Evolutionary conservation across 805 yeast genomes (phyloP).

Genomic region (Metahyphopichia silvanorum): DNA sequence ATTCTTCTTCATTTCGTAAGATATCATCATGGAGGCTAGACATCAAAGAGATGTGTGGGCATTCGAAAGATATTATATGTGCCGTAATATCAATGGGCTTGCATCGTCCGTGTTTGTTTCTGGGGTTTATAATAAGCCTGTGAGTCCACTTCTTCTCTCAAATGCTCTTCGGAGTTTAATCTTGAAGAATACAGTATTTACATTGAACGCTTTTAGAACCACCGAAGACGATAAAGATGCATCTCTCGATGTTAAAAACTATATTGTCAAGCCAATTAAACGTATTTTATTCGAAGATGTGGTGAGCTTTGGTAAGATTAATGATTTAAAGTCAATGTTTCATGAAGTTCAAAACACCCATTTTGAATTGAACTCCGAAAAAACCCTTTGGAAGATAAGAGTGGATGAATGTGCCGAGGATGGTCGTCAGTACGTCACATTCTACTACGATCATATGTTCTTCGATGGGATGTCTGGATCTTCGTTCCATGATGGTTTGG

Average conservation of each 20-base stretch:
- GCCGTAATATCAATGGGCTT: conserved; percentile 13
- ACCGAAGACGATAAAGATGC: conserved; percentile 3
- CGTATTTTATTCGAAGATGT: conserved; percentile 17
- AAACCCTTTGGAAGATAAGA: conserved; percentile 21
- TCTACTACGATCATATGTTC: conserved; percentile 24
- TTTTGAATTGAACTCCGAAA: conserved; percentile 4
- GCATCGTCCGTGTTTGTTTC: conserved; percentile 22
- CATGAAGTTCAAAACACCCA: conserved; percentile 8
- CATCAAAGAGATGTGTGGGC: neutral
- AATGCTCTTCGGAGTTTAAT: conserved; percentile 13
- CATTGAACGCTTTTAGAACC: conserved; percentile 13
- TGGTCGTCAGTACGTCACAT: conserved; percentile 13
- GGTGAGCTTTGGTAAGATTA: conserved; percentile 9
- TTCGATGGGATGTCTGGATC: conserved; percentile 33
- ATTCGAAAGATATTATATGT: conserved; percentile 18
- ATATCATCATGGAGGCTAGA: too few relatives aligned
- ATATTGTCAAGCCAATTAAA: conserved; percentile 11
- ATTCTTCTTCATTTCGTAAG: too few relatives aligned
- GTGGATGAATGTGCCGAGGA: conserved; percentile 2
- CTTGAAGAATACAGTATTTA: conserved; percentile 12
- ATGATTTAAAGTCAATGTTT: too few relatives aligned
- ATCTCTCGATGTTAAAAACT: conserved; percentile 8
- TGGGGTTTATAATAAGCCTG: conserved; percentile 13
- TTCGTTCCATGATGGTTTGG: conserved; percentile 23
- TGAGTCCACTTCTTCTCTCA: conserved; percentile 12